phyloP scores from a whole-genome alignment of 2,329 filamentous ascomycete species.

The Cercospora nicotianae region DNA sequence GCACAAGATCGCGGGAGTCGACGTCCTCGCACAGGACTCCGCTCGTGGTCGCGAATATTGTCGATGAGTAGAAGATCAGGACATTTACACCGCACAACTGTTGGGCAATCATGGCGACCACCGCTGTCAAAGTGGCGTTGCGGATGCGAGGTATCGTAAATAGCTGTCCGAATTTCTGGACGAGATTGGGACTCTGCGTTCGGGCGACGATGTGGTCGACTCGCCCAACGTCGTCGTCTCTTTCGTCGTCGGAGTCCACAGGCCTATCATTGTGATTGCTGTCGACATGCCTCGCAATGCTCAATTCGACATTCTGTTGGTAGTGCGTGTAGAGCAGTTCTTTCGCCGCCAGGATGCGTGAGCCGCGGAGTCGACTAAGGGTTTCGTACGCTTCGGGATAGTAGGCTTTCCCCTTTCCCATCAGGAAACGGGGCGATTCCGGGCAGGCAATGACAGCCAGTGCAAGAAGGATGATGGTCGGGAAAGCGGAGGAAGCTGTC shows the following conservation, averaged over 20 bases:
- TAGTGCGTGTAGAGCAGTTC: conserved; percentile 35
- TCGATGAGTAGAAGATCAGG: conserved; percentile 33
- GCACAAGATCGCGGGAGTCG: conserved; percentile 15
- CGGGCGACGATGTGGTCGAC: background rate
- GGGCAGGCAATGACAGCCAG: conserved; percentile 32
- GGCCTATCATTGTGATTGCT: background rate
- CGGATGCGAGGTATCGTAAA: conserved; percentile 33
- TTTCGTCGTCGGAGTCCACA: background rate
- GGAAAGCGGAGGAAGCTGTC: conserved; percentile 32
- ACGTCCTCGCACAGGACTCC: conserved; percentile 12
- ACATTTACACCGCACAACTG: conserved; percentile 35
- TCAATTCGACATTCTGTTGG: conserved; percentile 33
- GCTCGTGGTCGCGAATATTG: conserved; percentile 26
- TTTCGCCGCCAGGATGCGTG: conserved; percentile 34
- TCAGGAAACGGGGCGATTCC: conserved; percentile 36
- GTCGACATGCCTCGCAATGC: background rate
- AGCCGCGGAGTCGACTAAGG: conserved; percentile 27
- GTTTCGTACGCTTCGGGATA: conserved; percentile 33
- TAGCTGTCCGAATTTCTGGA: conserved; percentile 31
- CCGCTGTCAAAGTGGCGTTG: conserved; percentile 30
- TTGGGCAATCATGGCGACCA: conserved; percentile 31
- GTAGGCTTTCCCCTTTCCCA: conserved; percentile 17
- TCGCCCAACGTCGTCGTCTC: background rate
- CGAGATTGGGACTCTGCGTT: conserved; percentile 22
- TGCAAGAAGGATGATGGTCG: conserved; percentile 32